Base-by-base conservation (phyloP, 2,329 filamentous ascomycete species). In the Penicillium sp. region DNA sequence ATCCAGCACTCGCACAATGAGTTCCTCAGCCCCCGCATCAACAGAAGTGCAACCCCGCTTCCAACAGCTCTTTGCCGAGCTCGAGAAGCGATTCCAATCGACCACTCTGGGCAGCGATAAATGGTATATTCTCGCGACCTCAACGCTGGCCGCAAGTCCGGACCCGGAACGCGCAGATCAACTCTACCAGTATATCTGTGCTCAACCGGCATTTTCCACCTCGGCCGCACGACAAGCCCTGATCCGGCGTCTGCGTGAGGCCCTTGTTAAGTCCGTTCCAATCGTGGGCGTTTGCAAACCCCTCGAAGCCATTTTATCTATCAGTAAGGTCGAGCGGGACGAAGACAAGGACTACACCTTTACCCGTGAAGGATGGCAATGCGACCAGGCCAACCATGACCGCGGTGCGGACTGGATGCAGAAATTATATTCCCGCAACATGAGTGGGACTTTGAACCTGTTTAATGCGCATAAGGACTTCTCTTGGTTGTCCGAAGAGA, bases 401-500 rank as follows among this genome's bases (percentile, higher is more conserved):
- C 76, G 82, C 3, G 84, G 79, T 4, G 70, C 74, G 13, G 77
- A 69, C 4, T 87, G 84, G 84, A 75, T 84, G 53, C 70, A 75
- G 39, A 79, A 80, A 41, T 72, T 87, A 8, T 86, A 85, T 64
- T 70, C 77, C 44, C 74, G 78, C 33, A 80, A 85, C 56, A 72
- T 62, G 7, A 52, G 45, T 1, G 52, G 47, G 69, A 71, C 68
- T 3, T 44, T 71, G 52, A 61, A 68, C 34, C 20, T 70, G 29
- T 68, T 71, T 42, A 49, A 32, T 12, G 65, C 67, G 20, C 69
- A 72, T 42, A 54, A 53, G 17, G 69, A 75, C 26, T 91, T 96
- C 68, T 78, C 83, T 8, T 86, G 84, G 64, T 82, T 95, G 73
- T 89, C 91, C 70, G 79, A 90, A 44, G 88, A 88, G 15, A 83